phyloP scores from a whole-genome alignment of 192 early-diverging fungal species.

The Umbelopsis sp. region DNA sequence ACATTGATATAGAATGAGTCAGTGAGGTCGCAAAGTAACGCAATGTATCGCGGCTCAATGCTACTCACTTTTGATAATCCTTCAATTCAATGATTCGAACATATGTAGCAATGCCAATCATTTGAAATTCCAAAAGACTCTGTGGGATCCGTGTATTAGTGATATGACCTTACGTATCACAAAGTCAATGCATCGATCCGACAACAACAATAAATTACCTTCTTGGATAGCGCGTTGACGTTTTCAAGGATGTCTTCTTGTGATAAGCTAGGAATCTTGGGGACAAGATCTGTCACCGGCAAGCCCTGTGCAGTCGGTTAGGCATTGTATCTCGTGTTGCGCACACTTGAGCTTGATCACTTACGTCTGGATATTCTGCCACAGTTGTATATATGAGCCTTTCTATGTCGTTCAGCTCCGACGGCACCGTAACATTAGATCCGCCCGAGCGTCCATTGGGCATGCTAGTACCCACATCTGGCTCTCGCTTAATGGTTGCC shows the following conservation, averaged over 20 bases:
- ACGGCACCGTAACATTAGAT: not conserved
- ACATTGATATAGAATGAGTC: conserved; percentile 27
- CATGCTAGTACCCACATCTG: not conserved
- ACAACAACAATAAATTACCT: not conserved
- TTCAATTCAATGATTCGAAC: conserved; percentile 18
- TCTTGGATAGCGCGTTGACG: conserved; percentile 23
- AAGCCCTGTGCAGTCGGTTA: not conserved
- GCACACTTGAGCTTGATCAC: not conserved
- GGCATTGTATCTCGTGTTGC: not conserved
- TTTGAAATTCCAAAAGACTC: conserved; percentile 20
- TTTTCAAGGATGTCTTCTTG: not conserved
- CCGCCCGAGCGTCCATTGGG: not conserved
- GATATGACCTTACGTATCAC: not conserved
- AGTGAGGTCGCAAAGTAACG: not conserved
- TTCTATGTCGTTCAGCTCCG: not conserved
- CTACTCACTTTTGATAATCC: conserved; percentile 21
- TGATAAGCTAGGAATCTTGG: not conserved
- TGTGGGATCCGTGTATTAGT: not conserved
- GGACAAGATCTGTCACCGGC: not conserved
- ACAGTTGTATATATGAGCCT: not conserved
- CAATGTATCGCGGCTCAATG: not conserved
- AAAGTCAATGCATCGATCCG: not conserved
- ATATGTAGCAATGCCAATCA: not conserved
- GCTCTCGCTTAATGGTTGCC: conserved; percentile 3
- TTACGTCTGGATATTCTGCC: conserved; percentile 6